A percentile compares a stretch with the other conserved stretches of the same genome.
Conservation (phyloP, 1,284 basidiomycete species). For the Cerioporus squamosus region DNA sequence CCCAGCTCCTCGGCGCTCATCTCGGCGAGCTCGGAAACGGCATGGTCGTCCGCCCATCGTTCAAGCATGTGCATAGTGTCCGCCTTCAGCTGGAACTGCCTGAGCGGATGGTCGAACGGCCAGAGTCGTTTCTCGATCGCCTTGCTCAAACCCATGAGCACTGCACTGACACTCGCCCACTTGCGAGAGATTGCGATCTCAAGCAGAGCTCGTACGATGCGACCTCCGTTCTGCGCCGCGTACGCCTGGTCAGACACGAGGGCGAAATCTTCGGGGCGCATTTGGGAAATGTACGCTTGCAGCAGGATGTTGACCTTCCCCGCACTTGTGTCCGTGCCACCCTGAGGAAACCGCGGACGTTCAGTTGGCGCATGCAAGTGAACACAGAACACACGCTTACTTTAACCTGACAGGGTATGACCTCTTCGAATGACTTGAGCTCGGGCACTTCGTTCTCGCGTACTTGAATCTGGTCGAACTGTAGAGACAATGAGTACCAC, state of each 20-base stretch:
- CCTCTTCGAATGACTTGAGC: conserved; percentile 72
- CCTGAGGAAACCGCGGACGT: conserved; percentile 46
- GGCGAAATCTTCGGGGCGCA: conserved; percentile 92
- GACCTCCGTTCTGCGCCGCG: conserved; percentile 91
- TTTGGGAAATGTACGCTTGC: conserved; percentile 88
- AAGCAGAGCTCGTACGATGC: conserved; percentile 91
- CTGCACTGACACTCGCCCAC: conserved; percentile 84
- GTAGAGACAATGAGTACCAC: conserved; percentile 1
- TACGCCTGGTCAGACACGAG: conserved; percentile 96
- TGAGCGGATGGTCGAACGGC: conserved; percentile 95
- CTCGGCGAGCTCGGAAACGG: conserved; percentile 78
- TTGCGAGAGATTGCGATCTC: conserved; percentile 94
- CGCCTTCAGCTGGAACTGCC: conserved; percentile 78
- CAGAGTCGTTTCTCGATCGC: conserved; percentile 92
- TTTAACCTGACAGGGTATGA: conserved; percentile 80
- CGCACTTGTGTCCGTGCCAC: conserved; percentile 74
- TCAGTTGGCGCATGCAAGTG: no score
- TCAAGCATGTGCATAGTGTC: conserved; percentile 85
- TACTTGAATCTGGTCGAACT: conserved; percentile 96
- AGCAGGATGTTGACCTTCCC: conserved; percentile 97
- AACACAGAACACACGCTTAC: conserved; percentile 39
- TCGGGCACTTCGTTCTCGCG: conserved; percentile 92
- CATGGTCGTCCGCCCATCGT: conserved; percentile 85
- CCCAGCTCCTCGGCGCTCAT: conserved; percentile 82
- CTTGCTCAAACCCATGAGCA: conserved; percentile 93